Percentiles rank a stretch among this genome's conserved stretches.
Evolutionary conservation across 2,329 filamentous ascomycete genomes (phyloP).

Genomic region (Calonectria pauciramosa): DNA sequence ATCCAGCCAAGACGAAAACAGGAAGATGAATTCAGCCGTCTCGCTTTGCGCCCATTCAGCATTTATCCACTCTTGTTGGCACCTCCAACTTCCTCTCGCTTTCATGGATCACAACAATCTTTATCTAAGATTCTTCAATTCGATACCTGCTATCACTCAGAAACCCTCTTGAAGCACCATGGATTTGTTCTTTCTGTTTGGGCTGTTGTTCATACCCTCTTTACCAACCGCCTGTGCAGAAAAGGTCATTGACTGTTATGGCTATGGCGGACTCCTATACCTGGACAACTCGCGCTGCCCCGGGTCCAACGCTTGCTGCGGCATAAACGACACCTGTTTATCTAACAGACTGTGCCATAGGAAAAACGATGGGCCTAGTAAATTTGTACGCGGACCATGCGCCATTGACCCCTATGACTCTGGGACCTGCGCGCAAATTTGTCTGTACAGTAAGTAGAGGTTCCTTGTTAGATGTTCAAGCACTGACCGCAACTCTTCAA

Average conservation of each 20-base stretch:
- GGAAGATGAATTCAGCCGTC: not conserved
- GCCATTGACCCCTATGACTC: conserved; percentile 30
- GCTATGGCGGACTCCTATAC: not conserved
- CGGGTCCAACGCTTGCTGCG: conserved; percentile 31
- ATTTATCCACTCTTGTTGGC: not conserved
- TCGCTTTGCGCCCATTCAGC: not conserved
- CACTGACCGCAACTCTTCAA: not conserved
- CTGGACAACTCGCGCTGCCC: conserved; percentile 25
- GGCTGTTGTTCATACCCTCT: not conserved
- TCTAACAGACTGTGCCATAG: conserved; percentile 35
- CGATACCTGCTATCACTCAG: not conserved
- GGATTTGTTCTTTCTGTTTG: not conserved
- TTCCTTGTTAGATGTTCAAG: not conserved
- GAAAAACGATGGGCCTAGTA: conserved; percentile 16
- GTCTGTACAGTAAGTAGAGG: conserved; percentile 27
- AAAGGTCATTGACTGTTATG: conserved; percentile 3
- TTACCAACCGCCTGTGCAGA: not conserved
- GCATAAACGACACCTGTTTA: conserved; percentile 31
- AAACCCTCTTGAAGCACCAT: not conserved
- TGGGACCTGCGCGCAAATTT: conserved; percentile 32
- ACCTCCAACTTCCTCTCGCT: not conserved
- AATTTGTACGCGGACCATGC: conserved; percentile 35
- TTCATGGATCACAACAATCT: not conserved
- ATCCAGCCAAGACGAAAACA: not conserved
- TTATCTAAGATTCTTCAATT: not conserved